Conservation (phyloP, 1,139 yeast genomes). For the Blastobotrys petasosporus region DNA sequence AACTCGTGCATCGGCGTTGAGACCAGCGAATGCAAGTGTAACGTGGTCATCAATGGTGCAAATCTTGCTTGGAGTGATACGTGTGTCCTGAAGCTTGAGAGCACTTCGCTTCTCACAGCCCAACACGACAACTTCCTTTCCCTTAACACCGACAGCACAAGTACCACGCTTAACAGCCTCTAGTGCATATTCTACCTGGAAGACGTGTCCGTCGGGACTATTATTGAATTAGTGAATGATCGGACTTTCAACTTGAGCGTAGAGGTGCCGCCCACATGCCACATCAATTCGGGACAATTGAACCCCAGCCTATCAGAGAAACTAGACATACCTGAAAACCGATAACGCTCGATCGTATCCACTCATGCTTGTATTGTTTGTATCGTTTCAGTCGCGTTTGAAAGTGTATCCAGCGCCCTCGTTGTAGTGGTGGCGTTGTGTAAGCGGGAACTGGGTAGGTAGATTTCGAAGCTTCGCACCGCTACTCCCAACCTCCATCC, state of each 20-base stretch:
- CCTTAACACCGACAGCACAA: slow-evolving; percentile 95
- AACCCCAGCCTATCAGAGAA: not conserved
- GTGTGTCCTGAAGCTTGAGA: slow-evolving; percentile 88
- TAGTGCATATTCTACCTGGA: slow-evolving; percentile 96
- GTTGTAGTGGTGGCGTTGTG: too few species aligned
- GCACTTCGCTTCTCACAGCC: slow-evolving; percentile 98
- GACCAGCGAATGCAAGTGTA: slow-evolving; percentile 91
- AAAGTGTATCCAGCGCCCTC: too few species aligned
- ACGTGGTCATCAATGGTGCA: slow-evolving; percentile 88
- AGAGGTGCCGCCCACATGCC: too few species aligned
- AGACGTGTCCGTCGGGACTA: slow-evolving; percentile 98
- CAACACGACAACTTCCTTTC: slow-evolving; percentile 77
- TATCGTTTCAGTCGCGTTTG: not conserved
- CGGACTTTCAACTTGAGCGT: too few species aligned
- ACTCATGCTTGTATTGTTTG: slow-evolving; percentile 51
- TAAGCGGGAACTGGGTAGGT: too few species aligned
- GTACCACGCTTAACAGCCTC: slow-evolving; percentile 99
- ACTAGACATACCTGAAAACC: slow-evolving; percentile 74
- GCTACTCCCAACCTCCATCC: too few species aligned
- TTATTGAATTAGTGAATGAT: slow-evolving; percentile 19
- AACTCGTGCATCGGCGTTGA: slow-evolving; percentile 95
- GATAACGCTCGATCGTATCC: slow-evolving; percentile 99
- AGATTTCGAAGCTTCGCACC: too few species aligned
- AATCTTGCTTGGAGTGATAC: slow-evolving; percentile 92
- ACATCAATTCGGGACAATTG: not conserved